These are phyloP conservation scores for Teunomyces atbi DNA, from an alignment of 805 yeast genomes.

Conservation along the genomic window DNA sequence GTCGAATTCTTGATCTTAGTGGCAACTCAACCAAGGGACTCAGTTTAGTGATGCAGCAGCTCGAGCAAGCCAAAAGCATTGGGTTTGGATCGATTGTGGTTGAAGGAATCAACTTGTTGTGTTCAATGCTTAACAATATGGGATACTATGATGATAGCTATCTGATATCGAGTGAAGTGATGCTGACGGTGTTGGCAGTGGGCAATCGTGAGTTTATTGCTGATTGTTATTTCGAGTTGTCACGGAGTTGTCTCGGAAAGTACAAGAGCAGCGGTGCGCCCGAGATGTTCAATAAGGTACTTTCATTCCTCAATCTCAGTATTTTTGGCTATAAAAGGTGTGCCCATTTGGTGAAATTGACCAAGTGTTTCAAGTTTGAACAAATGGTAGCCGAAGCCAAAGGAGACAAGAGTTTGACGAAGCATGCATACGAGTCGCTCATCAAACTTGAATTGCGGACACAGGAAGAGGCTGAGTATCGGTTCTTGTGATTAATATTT, in stretches of 20 bases:
- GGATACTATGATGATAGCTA: slow-evolving; percentile 45
- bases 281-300: slow-evolving; percentile 25
- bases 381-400: slow-evolving; percentile 31
- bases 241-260: slow-evolving; percentile 19
- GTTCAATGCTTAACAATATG: slow-evolving; percentile 42
- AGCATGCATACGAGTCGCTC: slow-evolving; percentile 30
- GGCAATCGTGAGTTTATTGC: slow-evolving; percentile 40
- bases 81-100: slow-evolving; percentile 46
- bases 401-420: slow-evolving; percentile 25
- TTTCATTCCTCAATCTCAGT: slow-evolving; percentile 42
- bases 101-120: slow-evolving; percentile 47
- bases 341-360: slow-evolving; percentile 38
- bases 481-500: not conserved
- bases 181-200: slow-evolving; percentile 44
- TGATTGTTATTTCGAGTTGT: slow-evolving; percentile 28
- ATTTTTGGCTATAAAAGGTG: slow-evolving; percentile 44
- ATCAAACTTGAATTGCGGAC: slow-evolving; percentile 26
- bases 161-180: slow-evolving; percentile 34
- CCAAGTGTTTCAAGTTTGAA: slow-evolving; percentile 41
- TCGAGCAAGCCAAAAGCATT: slow-evolving; percentile 46
- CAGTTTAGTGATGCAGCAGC: slow-evolving; percentile 47
- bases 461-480: slow-evolving; percentile 21
- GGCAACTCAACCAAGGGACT: slow-evolving; percentile 50
- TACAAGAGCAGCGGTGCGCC: slow-evolving; percentile 7
- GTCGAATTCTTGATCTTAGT: slow-evolving; percentile 40